Evolutionary conservation across 2,329 filamentous ascomycete species (phyloP).

Genomic region (Talaromyces amestolkiae): DNA sequence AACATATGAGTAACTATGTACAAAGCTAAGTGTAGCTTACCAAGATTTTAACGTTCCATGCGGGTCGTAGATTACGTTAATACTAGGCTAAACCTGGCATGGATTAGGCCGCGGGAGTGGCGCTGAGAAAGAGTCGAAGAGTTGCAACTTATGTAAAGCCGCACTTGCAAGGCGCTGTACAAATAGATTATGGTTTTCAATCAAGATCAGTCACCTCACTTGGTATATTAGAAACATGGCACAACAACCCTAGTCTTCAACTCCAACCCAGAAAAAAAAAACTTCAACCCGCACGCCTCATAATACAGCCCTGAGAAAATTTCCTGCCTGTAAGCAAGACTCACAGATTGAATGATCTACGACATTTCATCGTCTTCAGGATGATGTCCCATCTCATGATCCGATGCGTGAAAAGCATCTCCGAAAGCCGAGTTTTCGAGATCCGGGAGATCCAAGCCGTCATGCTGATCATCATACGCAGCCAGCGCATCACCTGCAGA

Average conservation of each 20-base stretch:
- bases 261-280: neutral
- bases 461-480: slow-evolving; percentile 61
- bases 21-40: too few relatives aligned
- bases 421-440: slow-evolving; percentile 80
- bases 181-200: neutral
- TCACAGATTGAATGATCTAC: neutral
- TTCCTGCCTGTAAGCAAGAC: neutral
- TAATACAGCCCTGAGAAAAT: neutral
- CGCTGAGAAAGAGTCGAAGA: too few relatives aligned
- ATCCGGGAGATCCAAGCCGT: slow-evolving; percentile 55
- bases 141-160: too few relatives aligned
- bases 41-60: too few relatives aligned
- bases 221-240: too few relatives aligned
- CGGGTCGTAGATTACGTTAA: too few relatives aligned
- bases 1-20: neutral
- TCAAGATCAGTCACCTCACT: neutral
- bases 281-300: neutral
- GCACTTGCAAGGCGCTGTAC: too few relatives aligned
- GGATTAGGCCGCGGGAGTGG: too few relatives aligned
- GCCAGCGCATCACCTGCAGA: slow-evolving; percentile 70
- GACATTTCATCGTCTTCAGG: slow-evolving; percentile 43
- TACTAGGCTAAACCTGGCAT: too few relatives aligned
- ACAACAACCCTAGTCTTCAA: neutral
- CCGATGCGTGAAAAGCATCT: slow-evolving; percentile 69
- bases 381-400: slow-evolving; percentile 44